Evolutionary conservation across 2,329 filamentous ascomycete genomes (phyloP).

Genomic region (Seiridium unicorne): DNA sequence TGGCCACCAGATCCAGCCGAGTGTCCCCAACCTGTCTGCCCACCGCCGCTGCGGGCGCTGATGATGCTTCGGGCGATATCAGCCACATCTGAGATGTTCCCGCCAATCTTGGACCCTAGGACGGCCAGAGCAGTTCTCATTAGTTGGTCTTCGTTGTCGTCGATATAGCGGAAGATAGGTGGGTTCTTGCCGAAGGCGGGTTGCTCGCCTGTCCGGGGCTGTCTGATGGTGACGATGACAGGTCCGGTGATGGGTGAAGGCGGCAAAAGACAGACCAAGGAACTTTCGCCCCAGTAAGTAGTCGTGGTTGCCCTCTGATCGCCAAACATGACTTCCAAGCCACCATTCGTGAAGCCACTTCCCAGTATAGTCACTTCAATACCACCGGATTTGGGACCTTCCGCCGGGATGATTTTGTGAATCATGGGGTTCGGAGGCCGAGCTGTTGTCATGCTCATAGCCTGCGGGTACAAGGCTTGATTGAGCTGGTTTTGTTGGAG

Average conservation of each 20-base stretch:
- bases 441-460: conserved; percentile 48
- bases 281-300: conserved; percentile 77
- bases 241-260: conserved; percentile 65
- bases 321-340: conserved; percentile 84
- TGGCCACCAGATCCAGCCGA: conserved; percentile 40
- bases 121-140: conserved; percentile 67
- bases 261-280: conserved; percentile 76
- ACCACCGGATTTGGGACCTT: conserved; percentile 79
- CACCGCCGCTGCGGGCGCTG: conserved; percentile 33
- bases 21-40: conserved; percentile 41
- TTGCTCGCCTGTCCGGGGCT: conserved; percentile 33
- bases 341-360: conserved; percentile 71
- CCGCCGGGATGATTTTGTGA: conserved; percentile 78
- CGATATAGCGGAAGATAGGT: conserved; percentile 69
- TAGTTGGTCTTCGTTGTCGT: conserved; percentile 67
- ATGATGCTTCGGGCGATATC: conserved; percentile 63
- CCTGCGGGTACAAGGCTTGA: conserved; percentile 45
- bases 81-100: conserved; percentile 58
- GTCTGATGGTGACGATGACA: conserved; percentile 69
- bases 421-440: conserved; percentile 59
- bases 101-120: conserved; percentile 63
- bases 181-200: conserved; percentile 36
- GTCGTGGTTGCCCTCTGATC: conserved; percentile 63
- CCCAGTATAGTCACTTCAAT: conserved; percentile 86
- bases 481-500: conserved; percentile 39